phyloP scores from a whole-genome alignment of 1,284 basidiomycete species.

The Trichosporon asahii region DNA sequence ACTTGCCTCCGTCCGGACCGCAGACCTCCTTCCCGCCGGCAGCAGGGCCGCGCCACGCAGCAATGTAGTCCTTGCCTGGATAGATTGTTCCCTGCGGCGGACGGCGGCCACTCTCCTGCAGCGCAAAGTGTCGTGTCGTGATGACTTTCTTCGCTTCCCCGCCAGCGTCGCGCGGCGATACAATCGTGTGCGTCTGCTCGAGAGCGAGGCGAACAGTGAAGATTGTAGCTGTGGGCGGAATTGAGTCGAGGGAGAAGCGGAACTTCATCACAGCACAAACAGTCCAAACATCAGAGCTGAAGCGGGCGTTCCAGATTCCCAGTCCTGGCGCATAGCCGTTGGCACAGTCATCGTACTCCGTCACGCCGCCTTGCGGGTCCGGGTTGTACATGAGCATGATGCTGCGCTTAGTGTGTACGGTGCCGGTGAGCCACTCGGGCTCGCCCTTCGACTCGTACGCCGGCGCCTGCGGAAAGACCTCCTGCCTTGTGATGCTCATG shows the following conservation, averaged over 20 bases:
- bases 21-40: slow-evolving; percentile 19
- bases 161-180: slow-evolving; percentile 33
- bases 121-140: slow-evolving; percentile 20
- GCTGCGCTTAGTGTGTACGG: slow-evolving; percentile 16
- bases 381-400: slow-evolving; percentile 36
- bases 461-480: neutral
- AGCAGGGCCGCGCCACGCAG: slow-evolving; percentile 31
- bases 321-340: slow-evolving; percentile 28
- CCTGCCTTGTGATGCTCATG: slow-evolving; percentile 12
- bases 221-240: slow-evolving; percentile 32
- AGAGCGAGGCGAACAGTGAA: slow-evolving; percentile 38
- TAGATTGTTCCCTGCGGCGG: slow-evolving; percentile 21
- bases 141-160: slow-evolving; percentile 16
- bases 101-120: slow-evolving; percentile 21
- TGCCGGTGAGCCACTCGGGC: slow-evolving; percentile 31
- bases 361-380: slow-evolving; percentile 25
- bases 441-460: neutral
- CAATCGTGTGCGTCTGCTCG: slow-evolving; percentile 34
- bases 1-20: slow-evolving; percentile 19
- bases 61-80: slow-evolving; percentile 25
- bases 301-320: slow-evolving; percentile 30
- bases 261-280: slow-evolving; percentile 35
- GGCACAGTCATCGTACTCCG: slow-evolving; percentile 26
- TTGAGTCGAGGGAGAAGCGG: slow-evolving; percentile 23
- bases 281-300: slow-evolving; percentile 37